phyloP scores from a whole-genome alignment of 495 filamentous ascomycete species.

The Aspergillus wentii region DNA sequence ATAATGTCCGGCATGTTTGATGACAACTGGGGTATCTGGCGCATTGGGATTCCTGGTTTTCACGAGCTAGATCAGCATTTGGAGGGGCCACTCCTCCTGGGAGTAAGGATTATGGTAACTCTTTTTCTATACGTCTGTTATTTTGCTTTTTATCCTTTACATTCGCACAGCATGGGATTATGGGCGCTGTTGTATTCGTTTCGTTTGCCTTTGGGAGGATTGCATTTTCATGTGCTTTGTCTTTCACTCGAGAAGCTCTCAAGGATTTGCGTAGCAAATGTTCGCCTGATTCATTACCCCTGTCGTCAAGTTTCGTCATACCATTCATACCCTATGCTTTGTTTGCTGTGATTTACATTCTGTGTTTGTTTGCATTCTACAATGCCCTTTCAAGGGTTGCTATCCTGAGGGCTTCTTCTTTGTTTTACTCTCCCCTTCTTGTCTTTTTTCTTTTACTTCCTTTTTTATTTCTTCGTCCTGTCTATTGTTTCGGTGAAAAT shows the following conservation, averaged over 20 bases:
- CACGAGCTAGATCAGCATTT: constrained; percentile 45
- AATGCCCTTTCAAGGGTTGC: not conserved
- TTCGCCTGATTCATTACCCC: constrained; percentile 6
- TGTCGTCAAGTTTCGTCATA: constrained; percentile 10
- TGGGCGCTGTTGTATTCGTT: constrained; percentile 33
- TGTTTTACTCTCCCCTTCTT: constrained; percentile 2
- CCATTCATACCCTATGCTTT: constrained; percentile 15
- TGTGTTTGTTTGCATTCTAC: constrained; percentile 8
- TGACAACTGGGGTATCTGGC: constrained; percentile 43
- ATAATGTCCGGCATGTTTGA: constrained; percentile 48
- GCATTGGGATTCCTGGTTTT: constrained; percentile 39
- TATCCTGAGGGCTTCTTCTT: not conserved
- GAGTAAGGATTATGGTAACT: constrained; percentile 36
- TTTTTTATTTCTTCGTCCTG: constrained; percentile 1
- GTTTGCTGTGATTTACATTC: constrained; percentile 7
- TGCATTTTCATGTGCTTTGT: constrained; percentile 32
- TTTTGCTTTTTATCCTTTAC: constrained; percentile 11
- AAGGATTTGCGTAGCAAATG: constrained; percentile 21
- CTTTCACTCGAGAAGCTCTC: constrained; percentile 13
- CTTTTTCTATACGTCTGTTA: constrained; percentile 13
- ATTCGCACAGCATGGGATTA: constrained; percentile 29
- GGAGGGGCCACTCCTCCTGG: constrained; percentile 41
- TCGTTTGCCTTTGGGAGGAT: constrained; percentile 30
- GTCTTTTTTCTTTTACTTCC: constrained; percentile 4
- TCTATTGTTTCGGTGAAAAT: constrained; percentile 1